A percentile compares a stretch with the other conserved stretches of the same genome.
These are phyloP conservation scores for Penicillium crystallinum DNA, from an alignment of 495 filamentous ascomycete species.

Conservation along the genomic window DNA sequence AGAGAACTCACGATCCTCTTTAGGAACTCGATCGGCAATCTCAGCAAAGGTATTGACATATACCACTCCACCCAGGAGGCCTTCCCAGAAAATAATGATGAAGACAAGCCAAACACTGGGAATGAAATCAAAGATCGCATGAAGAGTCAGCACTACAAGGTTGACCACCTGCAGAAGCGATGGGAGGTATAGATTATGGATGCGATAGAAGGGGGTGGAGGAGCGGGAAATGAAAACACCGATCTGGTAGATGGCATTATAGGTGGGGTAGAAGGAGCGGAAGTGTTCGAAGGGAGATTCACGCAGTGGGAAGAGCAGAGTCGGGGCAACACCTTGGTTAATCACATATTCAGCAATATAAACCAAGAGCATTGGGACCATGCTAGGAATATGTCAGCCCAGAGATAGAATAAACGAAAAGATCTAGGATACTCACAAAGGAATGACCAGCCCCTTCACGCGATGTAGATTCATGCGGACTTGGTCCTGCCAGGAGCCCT, in stretches of 20 bases:
- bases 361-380: constrained; percentile 86
- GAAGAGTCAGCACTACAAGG: constrained; percentile 64
- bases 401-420: neutral
- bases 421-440: constrained; percentile 49
- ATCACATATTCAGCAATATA: constrained; percentile 96
- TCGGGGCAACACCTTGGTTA: constrained; percentile 88
- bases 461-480: constrained; percentile 49
- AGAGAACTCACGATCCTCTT: constrained; percentile 81
- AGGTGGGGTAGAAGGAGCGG: constrained; percentile 89
- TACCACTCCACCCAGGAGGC: constrained; percentile 79
- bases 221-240: constrained; percentile 93
- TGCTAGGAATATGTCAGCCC: constrained; percentile 47
- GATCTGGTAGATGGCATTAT: constrained; percentile 85
- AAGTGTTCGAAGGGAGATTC: constrained; percentile 72
- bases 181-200: constrained; percentile 75
- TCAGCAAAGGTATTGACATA: constrained; percentile 96
- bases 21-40: constrained; percentile 72
- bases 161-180: constrained; percentile 81
- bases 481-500: constrained; percentile 21
- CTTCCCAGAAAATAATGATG: constrained; percentile 89
- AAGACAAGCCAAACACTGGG: constrained; percentile 82
- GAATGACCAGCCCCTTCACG: constrained; percentile 54
- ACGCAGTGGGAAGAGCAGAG: constrained; percentile 75
- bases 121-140: constrained; percentile 72
- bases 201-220: constrained; percentile 76